These are phyloP conservation scores for Pythium vanterpoolii DNA, from an alignment of 352 stramenopile species.

Conservation along the genomic window DNA sequence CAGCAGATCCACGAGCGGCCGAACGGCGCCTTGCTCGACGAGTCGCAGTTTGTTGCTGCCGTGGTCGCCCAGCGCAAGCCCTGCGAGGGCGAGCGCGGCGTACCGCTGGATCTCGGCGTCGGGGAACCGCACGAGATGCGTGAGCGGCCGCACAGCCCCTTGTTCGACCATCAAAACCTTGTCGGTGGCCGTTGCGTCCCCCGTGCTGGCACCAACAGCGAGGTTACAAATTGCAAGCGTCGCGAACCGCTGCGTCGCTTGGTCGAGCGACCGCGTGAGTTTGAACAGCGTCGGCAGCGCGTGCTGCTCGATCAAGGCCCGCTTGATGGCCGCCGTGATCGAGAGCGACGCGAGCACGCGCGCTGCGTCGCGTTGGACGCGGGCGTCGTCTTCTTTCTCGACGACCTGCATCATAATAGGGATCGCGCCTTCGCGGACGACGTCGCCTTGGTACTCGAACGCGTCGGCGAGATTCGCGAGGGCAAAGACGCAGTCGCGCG, in stretches of 20 bases:
- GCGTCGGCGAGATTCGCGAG: slow-evolving; percentile 92
- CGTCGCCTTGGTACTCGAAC: slow-evolving; percentile 86
- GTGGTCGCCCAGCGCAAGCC: slow-evolving; percentile 90
- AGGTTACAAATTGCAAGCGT: slow-evolving; percentile 96
- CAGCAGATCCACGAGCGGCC: slow-evolving; percentile 90
- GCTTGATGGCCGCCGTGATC: slow-evolving; percentile 79
- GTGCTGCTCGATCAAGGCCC: slow-evolving; percentile 80
- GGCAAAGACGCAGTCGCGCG: slow-evolving; percentile 92
- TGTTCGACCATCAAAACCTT: slow-evolving; percentile 91
- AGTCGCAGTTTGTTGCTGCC: slow-evolving; percentile 92
- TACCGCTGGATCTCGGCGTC: slow-evolving; percentile 96
- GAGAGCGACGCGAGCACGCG: slow-evolving; percentile 91
- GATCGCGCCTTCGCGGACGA: slow-evolving; percentile 87
- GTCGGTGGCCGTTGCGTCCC: slow-evolving; percentile 33
- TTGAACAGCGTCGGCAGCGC: slow-evolving; percentile 90
- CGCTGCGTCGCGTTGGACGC: slow-evolving; percentile 92
- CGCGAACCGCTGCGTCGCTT: slow-evolving; percentile 92
- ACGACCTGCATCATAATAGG: slow-evolving; percentile 71
- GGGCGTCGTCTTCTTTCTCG: slow-evolving; percentile 84
- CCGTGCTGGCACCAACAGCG: slow-evolving; percentile 34
- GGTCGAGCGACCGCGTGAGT: slow-evolving; percentile 92
- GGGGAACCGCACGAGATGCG: slow-evolving; percentile 93
- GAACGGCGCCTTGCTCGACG: slow-evolving; percentile 91
- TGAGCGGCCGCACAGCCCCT: slow-evolving; percentile 89
- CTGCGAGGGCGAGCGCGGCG: slow-evolving; percentile 90